Base-by-base conservation (phyloP, 176 grass and related monocot species). In the Pharus latifolius region DNA sequence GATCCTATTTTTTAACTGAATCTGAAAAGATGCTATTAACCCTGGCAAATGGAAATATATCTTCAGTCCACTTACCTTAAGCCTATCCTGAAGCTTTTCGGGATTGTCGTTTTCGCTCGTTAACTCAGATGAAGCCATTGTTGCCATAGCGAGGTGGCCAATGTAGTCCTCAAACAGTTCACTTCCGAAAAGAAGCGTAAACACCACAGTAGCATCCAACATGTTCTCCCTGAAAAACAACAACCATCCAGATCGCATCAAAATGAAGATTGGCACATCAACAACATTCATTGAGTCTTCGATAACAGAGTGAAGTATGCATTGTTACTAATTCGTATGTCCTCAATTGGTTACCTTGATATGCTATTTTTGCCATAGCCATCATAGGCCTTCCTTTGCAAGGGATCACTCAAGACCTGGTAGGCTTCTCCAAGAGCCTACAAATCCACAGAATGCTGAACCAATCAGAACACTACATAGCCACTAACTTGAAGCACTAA, bases 101-200 rank as follows among this genome's bases (percentile, higher is more conserved):
- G 87, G 74, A 77, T 52, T 91, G 72, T 88, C 76, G 1, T 79
- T 86, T 44, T 94, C 87, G 19, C 78, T 91, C 7, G 83, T 70
- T 69, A 99, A 42, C 73, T 94, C 87, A 0, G 84, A 74, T 28
- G 95, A 99, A 73, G 90, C 95, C 95, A 99, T 94, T 67, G 80
- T 85, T n/a, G 89, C 90, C 81, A 99, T 91, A 32, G 95, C 95
- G 43, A 94, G 85, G 43, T 86, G 72, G 5, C 95, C 95, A 70
- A 99, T 81, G 60, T 99, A 99, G 84, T 99, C 71, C 74, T 99
- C 95, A 35, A 99, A 99, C 44, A 99, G 47, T 71, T 99, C 87
- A 9, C 90, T 99, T 25, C 90, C 90, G 33, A 99, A 99, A 71
- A 99, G 82, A 54, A 99, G 87, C 42, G 95, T 91, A 66, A 99